Evolutionary conservation across 169 alveolate genomes (phyloP), one percentile per base, ranked within the genome.

Genomic region (Eimeria acervulina): DNA sequence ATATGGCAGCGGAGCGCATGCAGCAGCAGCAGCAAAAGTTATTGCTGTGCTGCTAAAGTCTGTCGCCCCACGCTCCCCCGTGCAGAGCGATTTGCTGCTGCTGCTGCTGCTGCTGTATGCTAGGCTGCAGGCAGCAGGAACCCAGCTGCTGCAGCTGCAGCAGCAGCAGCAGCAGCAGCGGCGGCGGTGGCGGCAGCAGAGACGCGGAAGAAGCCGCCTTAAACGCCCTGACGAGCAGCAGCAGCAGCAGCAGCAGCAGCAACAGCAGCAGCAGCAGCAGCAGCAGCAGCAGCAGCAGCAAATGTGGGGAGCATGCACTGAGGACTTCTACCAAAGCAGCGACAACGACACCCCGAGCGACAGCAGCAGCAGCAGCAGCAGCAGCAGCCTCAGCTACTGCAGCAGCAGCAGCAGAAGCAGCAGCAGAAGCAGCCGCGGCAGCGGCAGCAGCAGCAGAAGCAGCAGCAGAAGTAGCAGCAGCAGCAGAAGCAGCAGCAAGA

Each of bases 81-180:
- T 36, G 4, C 83, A 72, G 6, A 42, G 83, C 44, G 55, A 47
- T 47, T 5, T 47, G 55, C 55, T 47, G 55, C 55, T 47, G 55
- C 55, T 47, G 55, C 55, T 47, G 55, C 55, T 72, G 83, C 83
- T 72, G 83, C 83, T 72, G 83, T 38, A 13, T 72, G 83, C 83
- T 2, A n/a, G 83, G 83, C 44, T 72, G 26, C 36, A n/a, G 8
- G 42, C 83, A 19, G n/a, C 83, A 31, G 83, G 52, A 2, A 36
- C n/a, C 8, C 83, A 72, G 83, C 83, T 72, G 83, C 83, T 26
- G 83, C 83, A 31, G 83, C 44, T 31, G 83, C 83, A 5, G 83
- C 52, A 72, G 83, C 83, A 72, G 83, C 83, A 72, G 47, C 83
- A 72, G 21, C 83, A n/a, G 44, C 83, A 72, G 83, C 33, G n/a